Conservation (phyloP, 805 yeast genomes). For the Teunomyces kruisii region DNA sequence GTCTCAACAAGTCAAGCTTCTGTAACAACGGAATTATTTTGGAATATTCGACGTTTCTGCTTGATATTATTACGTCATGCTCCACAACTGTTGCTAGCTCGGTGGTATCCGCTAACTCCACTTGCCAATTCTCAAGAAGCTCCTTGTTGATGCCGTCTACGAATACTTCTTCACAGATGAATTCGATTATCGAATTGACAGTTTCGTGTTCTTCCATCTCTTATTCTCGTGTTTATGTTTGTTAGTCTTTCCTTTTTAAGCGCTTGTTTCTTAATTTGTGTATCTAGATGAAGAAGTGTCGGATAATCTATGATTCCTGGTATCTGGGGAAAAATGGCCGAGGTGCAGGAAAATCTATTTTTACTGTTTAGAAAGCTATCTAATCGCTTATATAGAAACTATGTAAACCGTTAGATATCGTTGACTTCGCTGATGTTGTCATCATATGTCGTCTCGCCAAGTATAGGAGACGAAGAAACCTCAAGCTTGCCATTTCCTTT, state of each 20-base stretch:
- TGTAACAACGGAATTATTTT: slow-evolving; percentile 9
- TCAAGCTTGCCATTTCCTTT: slow-evolving; percentile 22
- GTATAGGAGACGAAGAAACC: slow-evolving; percentile 20
- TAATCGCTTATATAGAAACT: neutral
- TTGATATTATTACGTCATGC: slow-evolving; percentile 21
- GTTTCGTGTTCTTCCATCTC: neutral
- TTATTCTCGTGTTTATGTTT: neutral
- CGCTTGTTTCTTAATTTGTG: neutral
- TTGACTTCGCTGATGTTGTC: slow-evolving; percentile 5
- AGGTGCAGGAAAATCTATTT: slow-evolving; percentile 2
- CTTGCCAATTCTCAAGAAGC: slow-evolving; percentile 35
- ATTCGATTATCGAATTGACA: slow-evolving; percentile 14
- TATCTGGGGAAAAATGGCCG: slow-evolving; percentile 1
- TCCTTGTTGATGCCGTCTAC: slow-evolving; percentile 27
- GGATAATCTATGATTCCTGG: neutral
- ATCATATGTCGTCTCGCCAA: neutral
- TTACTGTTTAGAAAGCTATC: neutral
- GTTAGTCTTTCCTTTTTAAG: neutral
- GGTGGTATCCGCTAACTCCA: slow-evolving; percentile 27
- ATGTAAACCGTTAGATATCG: slow-evolving; percentile 6
- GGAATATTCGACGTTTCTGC: neutral
- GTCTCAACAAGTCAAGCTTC: slow-evolving; percentile 20
- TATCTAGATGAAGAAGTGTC: neutral
- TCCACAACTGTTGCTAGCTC: slow-evolving; percentile 18
- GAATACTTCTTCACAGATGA: slow-evolving; percentile 21